Evolutionary conservation across 2,329 filamentous ascomycete genomes (phyloP).

Genomic region (Colletotrichum lupini): DNA sequence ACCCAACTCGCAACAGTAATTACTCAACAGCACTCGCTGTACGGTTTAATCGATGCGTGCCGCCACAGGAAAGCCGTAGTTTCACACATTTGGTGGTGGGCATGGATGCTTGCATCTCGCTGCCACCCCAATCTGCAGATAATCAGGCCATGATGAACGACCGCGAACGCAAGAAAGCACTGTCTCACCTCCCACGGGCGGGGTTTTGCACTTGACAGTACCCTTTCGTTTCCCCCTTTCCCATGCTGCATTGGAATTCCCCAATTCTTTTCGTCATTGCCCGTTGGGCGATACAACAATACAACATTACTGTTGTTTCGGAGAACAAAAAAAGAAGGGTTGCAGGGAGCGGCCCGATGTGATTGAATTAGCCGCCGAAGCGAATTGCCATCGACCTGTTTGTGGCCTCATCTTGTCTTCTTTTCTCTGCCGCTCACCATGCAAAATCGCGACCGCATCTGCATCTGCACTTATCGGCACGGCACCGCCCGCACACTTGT

Average conservation of each 20-base stretch:
- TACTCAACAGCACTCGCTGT: background rate
- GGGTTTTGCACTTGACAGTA: background rate
- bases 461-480: background rate
- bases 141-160: constrained; percentile 28
- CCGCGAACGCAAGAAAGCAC: background rate
- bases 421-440: background rate
- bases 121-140: constrained; percentile 32
- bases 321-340: background rate
- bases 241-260: background rate
- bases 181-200: constrained; percentile 31
- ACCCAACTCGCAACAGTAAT: background rate
- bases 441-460: background rate
- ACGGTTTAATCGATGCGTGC: background rate
- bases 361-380: background rate
- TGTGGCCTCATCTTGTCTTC: constrained; percentile 18
- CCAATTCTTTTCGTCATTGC: background rate
- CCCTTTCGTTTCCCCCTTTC: constrained; percentile 2
- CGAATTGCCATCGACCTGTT: background rate
- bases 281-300: background rate
- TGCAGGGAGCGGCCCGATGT: background rate
- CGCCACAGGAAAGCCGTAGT: background rate
- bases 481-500: background rate
- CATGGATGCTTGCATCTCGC: constrained; percentile 24
- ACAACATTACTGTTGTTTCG: background rate
- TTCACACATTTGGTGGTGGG: background rate